Evolutionary conservation across 176 grass and related monocot genomes (phyloP), one percentile per base, ranked within the genome.

Genomic region (Lolium rigidum): DNA sequence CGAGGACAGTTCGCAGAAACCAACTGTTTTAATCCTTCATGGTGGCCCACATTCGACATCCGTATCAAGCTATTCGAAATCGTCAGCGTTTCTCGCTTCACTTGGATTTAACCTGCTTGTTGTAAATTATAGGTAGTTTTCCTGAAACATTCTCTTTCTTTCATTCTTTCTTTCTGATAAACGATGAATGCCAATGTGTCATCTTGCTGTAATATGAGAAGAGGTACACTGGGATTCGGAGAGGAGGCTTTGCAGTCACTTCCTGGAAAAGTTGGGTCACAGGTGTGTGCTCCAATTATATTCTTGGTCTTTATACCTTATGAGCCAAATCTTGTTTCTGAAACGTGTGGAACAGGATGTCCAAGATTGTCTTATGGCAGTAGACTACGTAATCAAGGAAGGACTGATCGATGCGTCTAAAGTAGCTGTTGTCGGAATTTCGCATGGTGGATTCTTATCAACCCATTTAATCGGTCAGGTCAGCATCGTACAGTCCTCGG

Each of bases 181-280:
- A 26, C 5, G 35, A 13, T 39, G 6, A 14, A 63, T 88, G 10
- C 3, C 26, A 25, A 41, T 26, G 38, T 80, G 38, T 59, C 39
- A n/a, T 80, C 25, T 87, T 2, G 74, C 49, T 48, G 43, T 37
- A 46, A 9, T 80, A 6, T 80, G 22, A 61, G 74, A 66, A 87
- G 96, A 82, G 93, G 96, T 57, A 92, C 96, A 8, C 83, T 77
- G 9, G 93, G 93, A 56, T 95, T 94, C 46, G 93, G 93, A 52
- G 92, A 98, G 82, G 96, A 98, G 84, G 96, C 96, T 72, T 92
- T 98, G 82, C 96, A 98, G 71, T 95, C 93, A 68, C 96, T 98
- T 78, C 84, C 96, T 68, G 91, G 96, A 85, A 94, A 90, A 69
- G 83, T 95, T 86, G 93, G 96, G 18, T 95, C 86, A 56, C 96